Percentiles rank a stretch among this genome's conserved stretches.
Conservation (phyloP, 352 stramenopile species). For the Plasmopara halstedii region DNA sequence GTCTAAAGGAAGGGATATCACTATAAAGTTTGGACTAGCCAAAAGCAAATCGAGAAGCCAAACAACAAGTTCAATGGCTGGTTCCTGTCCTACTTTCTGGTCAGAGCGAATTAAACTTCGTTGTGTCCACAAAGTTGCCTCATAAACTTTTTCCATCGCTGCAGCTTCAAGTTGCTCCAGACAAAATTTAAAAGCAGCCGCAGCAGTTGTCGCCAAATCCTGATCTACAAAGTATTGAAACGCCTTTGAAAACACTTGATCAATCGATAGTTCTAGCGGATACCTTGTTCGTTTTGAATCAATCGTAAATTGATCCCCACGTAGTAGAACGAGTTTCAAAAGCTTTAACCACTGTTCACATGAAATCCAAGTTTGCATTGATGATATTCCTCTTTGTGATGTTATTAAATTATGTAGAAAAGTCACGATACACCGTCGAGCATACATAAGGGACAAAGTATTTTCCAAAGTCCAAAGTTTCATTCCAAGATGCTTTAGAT, state of each 20-base stretch:
- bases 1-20: background rate
- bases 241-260: conserved; percentile 11
- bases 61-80: conserved; percentile 64
- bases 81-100: conserved; percentile 34
- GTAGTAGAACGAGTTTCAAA: conserved; percentile 43
- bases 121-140: conserved; percentile 76
- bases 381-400: background rate
- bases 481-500: conserved; percentile 9
- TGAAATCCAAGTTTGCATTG: background rate
- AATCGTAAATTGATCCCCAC: conserved; percentile 39
- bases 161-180: conserved; percentile 58
- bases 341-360: conserved; percentile 31
- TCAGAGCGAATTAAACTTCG: conserved; percentile 49
- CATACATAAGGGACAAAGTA: conserved; percentile 28
- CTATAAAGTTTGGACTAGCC: background rate
- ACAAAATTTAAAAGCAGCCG: conserved; percentile 38
- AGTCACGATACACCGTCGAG: conserved; percentile 15
- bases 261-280: conserved; percentile 6
- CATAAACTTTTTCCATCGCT: conserved; percentile 33
- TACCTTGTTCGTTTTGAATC: background rate
- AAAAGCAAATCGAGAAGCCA: conserved; percentile 60
- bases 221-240: conserved; percentile 7
- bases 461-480: conserved; percentile 20
- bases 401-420: conserved; percentile 10
- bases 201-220: conserved; percentile 7